A percentile compares a stretch with the other conserved stretches of the same genome.
Evolutionary conservation across 1,139 yeast species (phyloP).

Genomic region (Eremothecium coryli): DNA sequence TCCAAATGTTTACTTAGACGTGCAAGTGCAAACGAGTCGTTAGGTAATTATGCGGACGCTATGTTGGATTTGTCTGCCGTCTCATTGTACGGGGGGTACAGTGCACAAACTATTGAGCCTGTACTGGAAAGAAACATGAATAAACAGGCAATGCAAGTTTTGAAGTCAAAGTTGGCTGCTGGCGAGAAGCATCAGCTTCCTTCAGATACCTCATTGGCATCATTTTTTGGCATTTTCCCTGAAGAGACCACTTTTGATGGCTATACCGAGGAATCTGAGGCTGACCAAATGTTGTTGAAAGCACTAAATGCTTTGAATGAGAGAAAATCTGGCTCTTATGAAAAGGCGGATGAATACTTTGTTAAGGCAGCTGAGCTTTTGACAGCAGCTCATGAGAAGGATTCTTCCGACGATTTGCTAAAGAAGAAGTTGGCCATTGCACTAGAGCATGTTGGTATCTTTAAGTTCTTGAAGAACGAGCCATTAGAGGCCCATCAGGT

Average conservation of each 20-base stretch:
- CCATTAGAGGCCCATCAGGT: slow-evolving; percentile 51
- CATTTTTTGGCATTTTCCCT: slow-evolving; percentile 63
- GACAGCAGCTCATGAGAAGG: slow-evolving; percentile 31
- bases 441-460: slow-evolving; percentile 73
- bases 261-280: slow-evolving; percentile 42
- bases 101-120: slow-evolving; percentile 67
- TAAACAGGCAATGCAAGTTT: slow-evolving; percentile 61
- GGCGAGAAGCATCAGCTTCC: slow-evolving; percentile 47
- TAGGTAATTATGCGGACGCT: slow-evolving; percentile 74
- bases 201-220: slow-evolving; percentile 72
- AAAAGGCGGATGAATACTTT: slow-evolving; percentile 61
- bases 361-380: slow-evolving; percentile 57
- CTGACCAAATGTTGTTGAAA: slow-evolving; percentile 54
- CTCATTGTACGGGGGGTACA: slow-evolving; percentile 68
- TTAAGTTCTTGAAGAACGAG: slow-evolving; percentile 74
- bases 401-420: slow-evolving; percentile 30
- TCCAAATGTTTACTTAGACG: slow-evolving; percentile 77
- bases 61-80: slow-evolving; percentile 86
- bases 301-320: slow-evolving; percentile 57
- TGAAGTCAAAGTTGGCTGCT: slow-evolving; percentile 48
- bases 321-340: slow-evolving; percentile 65
- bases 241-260: slow-evolving; percentile 29
- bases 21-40: slow-evolving; percentile 77
- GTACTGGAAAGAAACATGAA: slow-evolving; percentile 82
- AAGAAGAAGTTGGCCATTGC: slow-evolving; percentile 56